Base-by-base conservation (phyloP, 2,329 filamentous ascomycete species). In the Verticillium alfalfae region DNA sequence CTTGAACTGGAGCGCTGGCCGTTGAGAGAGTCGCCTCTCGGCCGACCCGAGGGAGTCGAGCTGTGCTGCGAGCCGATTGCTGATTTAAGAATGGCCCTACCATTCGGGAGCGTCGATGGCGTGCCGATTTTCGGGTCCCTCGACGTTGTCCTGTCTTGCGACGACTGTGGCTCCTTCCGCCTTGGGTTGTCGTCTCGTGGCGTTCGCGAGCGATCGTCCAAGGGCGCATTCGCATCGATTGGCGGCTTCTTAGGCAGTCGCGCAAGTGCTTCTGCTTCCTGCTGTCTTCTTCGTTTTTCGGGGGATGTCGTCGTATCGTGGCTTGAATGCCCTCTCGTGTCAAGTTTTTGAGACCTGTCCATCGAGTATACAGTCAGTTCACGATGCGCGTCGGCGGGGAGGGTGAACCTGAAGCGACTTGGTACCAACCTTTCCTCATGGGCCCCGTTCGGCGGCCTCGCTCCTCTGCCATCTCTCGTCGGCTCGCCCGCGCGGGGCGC, bases 161-260 rank as follows among this genome's bases (percentile, higher is more conserved):
- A 62, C 26, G 66, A 61, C n/a, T 68, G 63, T 38, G 65, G 63
- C 16, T 77, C 74, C 62, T 70, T 64, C 41, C 60, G 61, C 49
- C 73, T 64, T 69, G 71, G 67, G 36, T 66, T 66, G 26, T 76
- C 75, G 57, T 77, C 75, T 65, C 74, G 72, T 57, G 69, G 64
- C 34, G 66, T 66, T 64, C 70, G 70, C 59, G 67, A 66, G 59
- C 71, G 68, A 13, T 76, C 73, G 45, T 77, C 76, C 45, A 62
- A 58, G 26, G 66, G 64, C 49, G 71, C 73, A 61, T 67, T 64
- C 15, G 69, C 61, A 31, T 82, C 81, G 22, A 77, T 70, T 62
- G 74, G 80, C 31, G 72, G 69, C 61, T 82, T 78, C 70, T 85
- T 86, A 60, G 73, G 73, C 1, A 78, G 74, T 60, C 81, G 77